Conservation (phyloP, 2,329 filamentous ascomycete genomes). For the Pestalotiopsis sp. region DNA sequence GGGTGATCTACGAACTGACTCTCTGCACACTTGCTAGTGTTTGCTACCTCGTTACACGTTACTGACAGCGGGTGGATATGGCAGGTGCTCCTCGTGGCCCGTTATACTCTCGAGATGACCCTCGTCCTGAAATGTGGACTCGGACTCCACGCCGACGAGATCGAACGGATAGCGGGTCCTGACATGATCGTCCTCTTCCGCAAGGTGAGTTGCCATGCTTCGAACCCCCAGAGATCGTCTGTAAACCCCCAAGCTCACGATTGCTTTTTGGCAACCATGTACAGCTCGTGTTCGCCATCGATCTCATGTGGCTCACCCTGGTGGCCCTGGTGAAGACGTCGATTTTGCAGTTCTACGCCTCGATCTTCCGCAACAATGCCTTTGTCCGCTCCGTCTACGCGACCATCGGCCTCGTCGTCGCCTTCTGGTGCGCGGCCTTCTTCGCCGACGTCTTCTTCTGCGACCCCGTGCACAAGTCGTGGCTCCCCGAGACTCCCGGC, state of each 20-base stretch:
- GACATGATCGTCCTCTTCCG: constrained; percentile 13
- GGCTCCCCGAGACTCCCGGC: constrained; percentile 15
- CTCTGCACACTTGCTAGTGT: constrained; percentile 4
- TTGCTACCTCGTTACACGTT: neutral
- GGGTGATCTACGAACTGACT: neutral
- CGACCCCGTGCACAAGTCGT: constrained; percentile 15
- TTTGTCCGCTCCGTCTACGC: constrained; percentile 14
- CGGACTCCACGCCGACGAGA: constrained; percentile 16
- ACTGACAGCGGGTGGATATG: neutral
- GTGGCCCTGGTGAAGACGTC: constrained; percentile 21
- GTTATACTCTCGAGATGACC: constrained; percentile 19
- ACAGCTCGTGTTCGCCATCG: constrained; percentile 16
- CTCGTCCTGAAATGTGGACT: constrained; percentile 20
- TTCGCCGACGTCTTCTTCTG: constrained; percentile 17
- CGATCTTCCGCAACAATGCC: constrained; percentile 14
- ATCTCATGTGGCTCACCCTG: constrained; percentile 16
- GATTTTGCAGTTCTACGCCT: constrained; percentile 21
- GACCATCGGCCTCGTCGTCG: constrained; percentile 9
- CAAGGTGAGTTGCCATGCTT: neutral
- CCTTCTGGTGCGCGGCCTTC: constrained; percentile 17
- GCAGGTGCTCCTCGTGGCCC: constrained; percentile 14
- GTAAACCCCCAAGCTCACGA: neutral
- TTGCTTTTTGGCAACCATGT: neutral
- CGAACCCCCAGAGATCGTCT: neutral
- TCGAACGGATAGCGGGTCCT: constrained; percentile 10